These are phyloP conservation scores for Plasmodium cynomolgi DNA, from an alignment of 169 alveolate species.

Conservation along the genomic window DNA sequence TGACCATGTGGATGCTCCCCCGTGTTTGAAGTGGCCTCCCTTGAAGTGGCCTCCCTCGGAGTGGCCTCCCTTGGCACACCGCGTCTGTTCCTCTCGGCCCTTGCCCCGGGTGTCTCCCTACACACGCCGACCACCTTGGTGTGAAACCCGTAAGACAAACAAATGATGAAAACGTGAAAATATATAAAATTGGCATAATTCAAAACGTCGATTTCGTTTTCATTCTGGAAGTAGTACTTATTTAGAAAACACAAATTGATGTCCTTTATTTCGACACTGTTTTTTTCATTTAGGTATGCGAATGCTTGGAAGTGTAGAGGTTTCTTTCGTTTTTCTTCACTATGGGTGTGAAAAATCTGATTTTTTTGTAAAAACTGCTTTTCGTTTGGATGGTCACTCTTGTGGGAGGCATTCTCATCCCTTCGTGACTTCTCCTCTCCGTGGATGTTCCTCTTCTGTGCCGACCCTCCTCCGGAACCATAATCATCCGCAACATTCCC, in stretches of 20 bases:
- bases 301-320: constrained; percentile 36
- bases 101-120: background rate
- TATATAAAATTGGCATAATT: constrained; percentile 62
- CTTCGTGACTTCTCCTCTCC: background rate
- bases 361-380: background rate
- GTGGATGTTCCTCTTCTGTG: background rate
- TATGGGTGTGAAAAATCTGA: background rate
- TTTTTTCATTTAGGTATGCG: constrained; percentile 25
- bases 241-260: constrained; percentile 45
- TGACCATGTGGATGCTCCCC: background rate
- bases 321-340: background rate
- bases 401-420: background rate
- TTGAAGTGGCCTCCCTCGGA: background rate
- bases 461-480: background rate
- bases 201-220: constrained; percentile 66
- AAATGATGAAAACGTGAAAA: constrained; percentile 62
- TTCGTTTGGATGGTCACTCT: background rate
- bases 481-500: background rate
- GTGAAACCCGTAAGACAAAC: constrained; percentile 43
- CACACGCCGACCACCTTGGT: constrained; percentile 71
- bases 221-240: constrained; percentile 57
- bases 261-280: constrained; percentile 45
- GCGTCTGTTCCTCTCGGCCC: background rate
- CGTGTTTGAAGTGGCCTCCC: background rate
- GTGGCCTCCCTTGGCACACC: background rate